Percentiles rank a stretch among this genome's conserved stretches.
These are phyloP conservation scores for Arxiozyma heterogenica DNA, from an alignment of 1,139 yeast species.

Conservation along the genomic window DNA sequence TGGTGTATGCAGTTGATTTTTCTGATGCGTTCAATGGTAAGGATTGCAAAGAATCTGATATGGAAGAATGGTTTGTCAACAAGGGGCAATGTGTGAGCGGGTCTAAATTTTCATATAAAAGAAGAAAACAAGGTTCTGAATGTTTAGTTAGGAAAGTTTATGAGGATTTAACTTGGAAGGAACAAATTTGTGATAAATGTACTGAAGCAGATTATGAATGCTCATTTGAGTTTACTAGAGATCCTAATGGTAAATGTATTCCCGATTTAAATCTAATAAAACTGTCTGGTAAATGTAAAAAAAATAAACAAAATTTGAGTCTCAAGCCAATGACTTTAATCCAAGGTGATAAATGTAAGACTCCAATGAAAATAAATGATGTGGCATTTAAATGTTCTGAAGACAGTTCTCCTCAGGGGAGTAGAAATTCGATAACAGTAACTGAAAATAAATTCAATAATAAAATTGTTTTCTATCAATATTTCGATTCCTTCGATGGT, in stretches of 20 bases:
- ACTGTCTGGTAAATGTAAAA: conserved; percentile 29
- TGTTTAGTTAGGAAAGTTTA: conserved; percentile 60
- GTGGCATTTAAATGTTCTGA: conserved; percentile 29
- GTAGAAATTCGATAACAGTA: conserved; percentile 18
- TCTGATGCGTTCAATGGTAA: conserved; percentile 45
- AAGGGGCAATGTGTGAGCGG: conserved; percentile 66
- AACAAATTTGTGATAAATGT: conserved; percentile 58
- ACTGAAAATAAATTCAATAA: conserved; percentile 31
- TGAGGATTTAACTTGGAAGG: conserved; percentile 48
- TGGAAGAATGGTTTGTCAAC: conserved; percentile 56
- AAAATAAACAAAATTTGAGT: conserved; percentile 13
- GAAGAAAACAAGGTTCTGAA: conserved; percentile 60
- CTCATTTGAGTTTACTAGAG: conserved; percentile 43
- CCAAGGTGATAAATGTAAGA: conserved; percentile 44
- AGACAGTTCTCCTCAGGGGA: conserved; percentile 11
- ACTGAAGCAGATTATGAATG: conserved; percentile 65
- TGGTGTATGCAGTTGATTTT: conserved; percentile 49
- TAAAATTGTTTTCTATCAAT: conserved; percentile 27
- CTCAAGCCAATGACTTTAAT: conserved; percentile 31
- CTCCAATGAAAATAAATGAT: conserved; percentile 14
- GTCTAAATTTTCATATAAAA: conserved; percentile 51
- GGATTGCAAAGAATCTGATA: conserved; percentile 47
- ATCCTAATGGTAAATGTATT: conserved; percentile 44
- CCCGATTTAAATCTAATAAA: conserved; percentile 37
- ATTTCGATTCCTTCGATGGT: conserved; percentile 37